Evolutionary conservation across 768 basidiomycete genomes (phyloP), one percentile per base, ranked within the genome.

Genomic region (Lactifluus subvellereus): DNA sequence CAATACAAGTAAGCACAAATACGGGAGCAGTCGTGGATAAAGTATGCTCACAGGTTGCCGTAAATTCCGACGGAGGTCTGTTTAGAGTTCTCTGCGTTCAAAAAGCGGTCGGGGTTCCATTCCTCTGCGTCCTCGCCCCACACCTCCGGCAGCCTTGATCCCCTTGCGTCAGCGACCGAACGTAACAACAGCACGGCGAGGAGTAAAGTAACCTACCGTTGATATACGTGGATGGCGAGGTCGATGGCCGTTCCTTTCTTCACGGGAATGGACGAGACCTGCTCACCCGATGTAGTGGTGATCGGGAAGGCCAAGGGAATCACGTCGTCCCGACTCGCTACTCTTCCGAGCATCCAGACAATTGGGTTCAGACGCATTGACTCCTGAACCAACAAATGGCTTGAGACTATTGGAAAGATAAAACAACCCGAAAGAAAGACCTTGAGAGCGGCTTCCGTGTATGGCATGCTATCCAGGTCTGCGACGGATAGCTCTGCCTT

Each of bases 331-430:
- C 43, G 47, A 40, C 50, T 49, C 5, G 59, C 59, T 8, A 56
- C 55, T 32, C 59, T 50, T 4, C 38, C 30, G n/a, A 64, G 56
- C 37, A 18, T 20, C 65, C 65, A 66, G 2, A 60, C 33, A 32
- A 64, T 60, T 13, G 65, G 58, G 38, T 64, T 59, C 30, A 64
- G n/a, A 27, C 66, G 66, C 62, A 66, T 56, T 5, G 62, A 64
- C 33, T 66, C 62, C 66, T 60, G 18, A 7, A 32, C n/a, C 8
- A 38, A 11, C 14, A 10, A 22, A 18, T 30, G 7, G 20, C 38
- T 8, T 27, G 40, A 54, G 20, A 32, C n/a, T 0, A 20, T 16
- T 18, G 11, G 22, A 55, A 9, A 43, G n/a, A 43, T 16, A 6
- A 14, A 32, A 20, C 1, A 13, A 6, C 38, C 9, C 33, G 1